phyloP scores from a whole-genome alignment of 2,329 filamentous ascomycete genomes.

The Ophiocordyceps unilateralis region DNA sequence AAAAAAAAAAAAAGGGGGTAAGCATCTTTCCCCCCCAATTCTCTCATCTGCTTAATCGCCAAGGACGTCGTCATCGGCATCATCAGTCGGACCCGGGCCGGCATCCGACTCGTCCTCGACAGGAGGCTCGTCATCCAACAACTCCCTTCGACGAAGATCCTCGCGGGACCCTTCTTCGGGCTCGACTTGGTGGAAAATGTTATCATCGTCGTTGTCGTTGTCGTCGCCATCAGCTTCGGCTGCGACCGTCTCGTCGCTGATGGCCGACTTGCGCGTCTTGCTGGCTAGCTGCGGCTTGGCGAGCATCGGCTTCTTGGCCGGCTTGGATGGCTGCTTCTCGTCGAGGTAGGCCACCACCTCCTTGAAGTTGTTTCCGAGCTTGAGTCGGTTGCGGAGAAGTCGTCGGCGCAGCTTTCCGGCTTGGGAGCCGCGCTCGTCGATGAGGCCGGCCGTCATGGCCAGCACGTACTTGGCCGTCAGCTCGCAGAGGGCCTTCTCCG shows the following conservation, averaged over 20 bases:
- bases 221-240: slow-evolving; percentile 10
- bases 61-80: slow-evolving; percentile 26
- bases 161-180: slow-evolving; percentile 42
- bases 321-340: slow-evolving; percentile 30
- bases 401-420: slow-evolving; percentile 51
- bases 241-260: slow-evolving; percentile 28
- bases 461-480: slow-evolving; percentile 73
- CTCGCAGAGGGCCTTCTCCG: slow-evolving; percentile 75
- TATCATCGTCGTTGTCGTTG: slow-evolving; percentile 25
- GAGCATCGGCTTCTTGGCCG: slow-evolving; percentile 20
- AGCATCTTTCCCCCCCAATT: not conserved
- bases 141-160: slow-evolving; percentile 35
- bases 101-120: slow-evolving; percentile 19
- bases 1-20: too few species aligned
- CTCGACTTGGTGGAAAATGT: slow-evolving; percentile 29
- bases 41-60: slow-evolving; percentile 19
- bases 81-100: slow-evolving; percentile 10
- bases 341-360: slow-evolving; percentile 72
- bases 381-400: slow-evolving; percentile 61
- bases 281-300: slow-evolving; percentile 3
- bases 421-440: slow-evolving; percentile 46
- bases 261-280: slow-evolving; percentile 15
- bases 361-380: slow-evolving; percentile 70
- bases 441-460: slow-evolving; percentile 54
- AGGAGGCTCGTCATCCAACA: slow-evolving; percentile 33